Evolutionary conservation across 768 basidiomycete species (phyloP).

Genomic region (Pleurotus giganteus): DNA sequence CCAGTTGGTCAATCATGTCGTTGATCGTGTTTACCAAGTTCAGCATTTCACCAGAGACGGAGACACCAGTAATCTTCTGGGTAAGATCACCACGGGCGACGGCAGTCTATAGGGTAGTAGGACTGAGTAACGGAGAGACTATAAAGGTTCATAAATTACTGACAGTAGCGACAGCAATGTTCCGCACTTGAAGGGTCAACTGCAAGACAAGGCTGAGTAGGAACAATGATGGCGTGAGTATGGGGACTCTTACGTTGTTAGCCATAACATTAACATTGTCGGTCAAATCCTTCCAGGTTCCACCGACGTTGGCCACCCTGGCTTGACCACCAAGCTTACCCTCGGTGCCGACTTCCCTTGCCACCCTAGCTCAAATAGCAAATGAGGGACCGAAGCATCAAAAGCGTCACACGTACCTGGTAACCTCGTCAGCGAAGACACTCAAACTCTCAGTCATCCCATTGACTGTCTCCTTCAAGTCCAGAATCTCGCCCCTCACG

Average conservation of each 20-base stretch:
- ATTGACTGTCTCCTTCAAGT: slow-evolving; percentile 91
- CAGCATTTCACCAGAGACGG: slow-evolving; percentile 95
- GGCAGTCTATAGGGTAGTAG: slow-evolving; percentile 49
- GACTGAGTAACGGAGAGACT: not conserved
- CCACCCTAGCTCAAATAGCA: slow-evolving; percentile 55
- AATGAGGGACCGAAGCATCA: not conserved
- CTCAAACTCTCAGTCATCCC: slow-evolving; percentile 90
- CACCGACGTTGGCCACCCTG: slow-evolving; percentile 89
- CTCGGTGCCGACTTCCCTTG: slow-evolving; percentile 96
- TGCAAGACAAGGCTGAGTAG: slow-evolving; percentile 22
- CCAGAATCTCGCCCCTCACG: slow-evolving; percentile 88
- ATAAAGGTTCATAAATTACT: slow-evolving; percentile 22
- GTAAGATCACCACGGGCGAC: slow-evolving; percentile 93
- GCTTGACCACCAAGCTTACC: slow-evolving; percentile 94
- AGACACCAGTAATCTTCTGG: slow-evolving; percentile 89
- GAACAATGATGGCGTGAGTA: not conserved
- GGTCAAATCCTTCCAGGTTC: slow-evolving; percentile 96
- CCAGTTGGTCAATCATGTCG: slow-evolving; percentile 65
- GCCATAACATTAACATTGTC: slow-evolving; percentile 98
- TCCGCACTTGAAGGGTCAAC: slow-evolving; percentile 92
- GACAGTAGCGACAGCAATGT: slow-evolving; percentile 90
- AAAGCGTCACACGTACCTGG: slow-evolving; percentile 14
- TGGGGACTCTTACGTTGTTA: slow-evolving; percentile 60
- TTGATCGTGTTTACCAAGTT: slow-evolving; percentile 97
- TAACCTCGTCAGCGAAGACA: slow-evolving; percentile 79